Base-by-base conservation (phyloP, 768 basidiomycete genomes). In the Fomitopsis pulvina region DNA sequence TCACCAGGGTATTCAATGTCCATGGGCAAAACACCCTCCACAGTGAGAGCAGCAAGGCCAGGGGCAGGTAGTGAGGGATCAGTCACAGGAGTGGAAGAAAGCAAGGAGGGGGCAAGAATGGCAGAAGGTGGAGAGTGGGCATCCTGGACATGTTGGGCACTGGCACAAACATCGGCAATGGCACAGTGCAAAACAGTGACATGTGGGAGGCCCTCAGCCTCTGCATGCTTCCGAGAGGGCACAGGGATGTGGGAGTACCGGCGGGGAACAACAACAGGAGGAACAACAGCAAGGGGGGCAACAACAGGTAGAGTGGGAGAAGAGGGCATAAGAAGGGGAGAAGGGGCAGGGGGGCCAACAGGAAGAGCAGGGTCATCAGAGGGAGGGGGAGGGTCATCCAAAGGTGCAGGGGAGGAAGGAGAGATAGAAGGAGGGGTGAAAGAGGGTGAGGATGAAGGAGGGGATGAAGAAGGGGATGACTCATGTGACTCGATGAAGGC, bases 401-500 rank as follows among this genome's bases (percentile, higher is more conserved):
- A n/a, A n/a, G n/a, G n/a, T n/a, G n/a, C n/a, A n/a, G n/a, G n/a
- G n/a, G n/a, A n/a, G n/a, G n/a, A n/a, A n/a, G n/a, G n/a, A n/a
- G n/a, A n/a, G n/a, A n/a, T n/a, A n/a, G n/a, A n/a, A n/a, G n/a
- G n/a, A n/a, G n/a, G n/a, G n/a, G n/a, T n/a, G n/a, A n/a, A n/a
- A n/a, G n/a, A n/a, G n/a, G n/a, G n/a, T n/a, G n/a, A n/a, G n/a
- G n/a, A n/a, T n/a, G n/a, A n/a, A n/a, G n/a, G n/a, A n/a, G n/a
- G n/a, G n/a, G n/a, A n/a, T n/a, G n/a, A n/a, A n/a, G n/a, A n/a
- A n/a, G n/a, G n/a, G n/a, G n/a, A n/a, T n/a, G 46, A 10, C 24
- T 57, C 48, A 8, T 57, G 53, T 20, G 56, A 55, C 39, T 63
- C 61, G 24, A 57, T 52, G 47, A 64, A 63, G 0, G 41, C 20